Evolutionary conservation across 306 rosid genomes (phyloP), one percentile per base, ranked within the genome.

Genomic region (Cicer chorassanicum): DNA sequence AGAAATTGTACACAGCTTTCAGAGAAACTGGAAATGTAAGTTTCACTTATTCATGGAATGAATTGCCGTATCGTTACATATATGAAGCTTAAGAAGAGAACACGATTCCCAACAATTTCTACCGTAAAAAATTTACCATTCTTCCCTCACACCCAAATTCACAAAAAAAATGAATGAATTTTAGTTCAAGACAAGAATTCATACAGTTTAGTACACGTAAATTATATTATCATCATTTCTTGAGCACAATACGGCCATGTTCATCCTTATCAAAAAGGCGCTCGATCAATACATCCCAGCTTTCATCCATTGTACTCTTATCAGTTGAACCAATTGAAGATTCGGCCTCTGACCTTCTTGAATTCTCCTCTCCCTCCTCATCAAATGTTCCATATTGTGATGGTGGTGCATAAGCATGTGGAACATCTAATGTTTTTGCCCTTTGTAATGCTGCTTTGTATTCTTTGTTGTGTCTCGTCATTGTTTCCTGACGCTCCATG

Each of bases 401-500:
- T 45, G 92, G 87, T 21, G 88, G 87, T n/a, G 85, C 38, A 75
- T 66, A 87, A 6, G 96, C 97, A 67, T 91, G 96, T 13, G 96
- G 98, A 81, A 93, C 93, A 7, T 84, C 69, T 61, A 93, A 68
- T 39, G 94, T 88, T 65, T 87, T 92, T 4, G 98, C 98, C 81
- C 96, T 90, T 75, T 89, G 90, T 62, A 93, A 77, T 71, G 98
- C 98, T 64, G 90, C 97, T 71, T 66, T 88, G 83, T 93, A 82
- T 79, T 93, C 98, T 67, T 89, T 80, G 9, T 36, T 65, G 77
- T 89, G 97, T 71, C 87, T 87, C 1, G 72, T 78, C 65, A 91
- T 39, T 6, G 93, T 89, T 81, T 89, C 80, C 63, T 89, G 93
- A 59, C 94, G 80, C 84, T 89, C 92, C 97, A 93, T 91, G 65